Evolutionary conservation across 169 alveolate genomes (phyloP).

Genomic region (Plasmodium gonderi): DNA sequence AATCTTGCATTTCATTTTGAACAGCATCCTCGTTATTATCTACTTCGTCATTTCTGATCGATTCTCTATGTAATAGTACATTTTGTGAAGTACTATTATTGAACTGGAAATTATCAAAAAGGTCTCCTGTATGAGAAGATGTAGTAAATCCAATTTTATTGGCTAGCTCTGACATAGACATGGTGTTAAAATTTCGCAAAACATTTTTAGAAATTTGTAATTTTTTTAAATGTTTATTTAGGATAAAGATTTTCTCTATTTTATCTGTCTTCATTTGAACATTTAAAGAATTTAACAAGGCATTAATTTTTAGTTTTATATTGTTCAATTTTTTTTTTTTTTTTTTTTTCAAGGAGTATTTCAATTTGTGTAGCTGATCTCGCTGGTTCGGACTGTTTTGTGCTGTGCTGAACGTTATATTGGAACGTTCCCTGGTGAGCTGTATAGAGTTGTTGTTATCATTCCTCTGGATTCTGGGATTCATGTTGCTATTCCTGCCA

Average conservation of each 20-base stretch:
- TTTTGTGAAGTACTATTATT: conserved; percentile 15
- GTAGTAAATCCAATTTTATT: conserved; percentile 18
- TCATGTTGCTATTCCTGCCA: no score
- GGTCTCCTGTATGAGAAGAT: neutral
- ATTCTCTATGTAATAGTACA: neutral
- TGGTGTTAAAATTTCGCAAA: conserved; percentile 30
- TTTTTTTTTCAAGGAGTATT: conserved; percentile 22
- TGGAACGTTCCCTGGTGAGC: neutral
- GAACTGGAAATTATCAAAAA: conserved; percentile 2
- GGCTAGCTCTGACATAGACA: conserved; percentile 24
- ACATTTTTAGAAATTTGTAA: conserved; percentile 21
- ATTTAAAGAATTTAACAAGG: conserved; percentile 24
- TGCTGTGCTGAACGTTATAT: neutral
- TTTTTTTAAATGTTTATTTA: conserved; percentile 58
- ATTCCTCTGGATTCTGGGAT: no score
- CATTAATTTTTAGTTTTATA: conserved; percentile 25
- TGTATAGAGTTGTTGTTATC: neutral
- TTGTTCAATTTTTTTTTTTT: conserved; percentile 49
- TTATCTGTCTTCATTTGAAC: conserved; percentile 48
- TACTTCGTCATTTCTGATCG: neutral
- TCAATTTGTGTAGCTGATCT: conserved; percentile 18
- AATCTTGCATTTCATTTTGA: conserved; percentile 1
- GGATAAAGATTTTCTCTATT: conserved; percentile 39
- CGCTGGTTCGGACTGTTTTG: neutral
- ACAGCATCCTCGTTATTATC: neutral